Percentiles rank a stretch among this genome's conserved stretches.
These are phyloP conservation scores for Aspergillus sp. DNA, from an alignment of 2,329 filamentous ascomycete species.

Conservation along the genomic window DNA sequence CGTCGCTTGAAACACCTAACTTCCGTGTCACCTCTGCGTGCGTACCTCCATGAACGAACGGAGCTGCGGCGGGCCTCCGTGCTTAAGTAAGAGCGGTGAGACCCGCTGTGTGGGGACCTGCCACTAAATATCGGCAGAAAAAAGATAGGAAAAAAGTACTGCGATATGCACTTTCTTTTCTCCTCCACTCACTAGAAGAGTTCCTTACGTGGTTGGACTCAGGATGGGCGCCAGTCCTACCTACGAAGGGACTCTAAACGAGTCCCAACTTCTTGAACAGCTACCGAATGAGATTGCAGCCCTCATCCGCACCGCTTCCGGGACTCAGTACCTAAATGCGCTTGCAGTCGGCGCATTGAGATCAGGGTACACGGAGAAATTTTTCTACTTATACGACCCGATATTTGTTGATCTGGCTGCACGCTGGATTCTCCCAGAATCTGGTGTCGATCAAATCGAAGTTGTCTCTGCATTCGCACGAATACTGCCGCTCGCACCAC, in stretches of 20 bases:
- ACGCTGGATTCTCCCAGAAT: constrained; percentile 62
- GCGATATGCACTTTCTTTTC: constrained; percentile 18
- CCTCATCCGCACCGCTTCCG: constrained; percentile 63
- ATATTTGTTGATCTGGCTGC: constrained; percentile 81
- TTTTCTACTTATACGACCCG: constrained; percentile 73
- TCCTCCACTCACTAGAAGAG: constrained; percentile 30
- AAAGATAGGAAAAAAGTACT: constrained; percentile 29
- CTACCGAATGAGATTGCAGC: constrained; percentile 70
- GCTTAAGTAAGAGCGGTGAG: constrained; percentile 29
- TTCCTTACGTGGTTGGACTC: constrained; percentile 33
- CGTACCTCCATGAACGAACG: constrained; percentile 12
- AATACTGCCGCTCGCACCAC: constrained; percentile 77
- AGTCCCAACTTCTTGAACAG: constrained; percentile 52
- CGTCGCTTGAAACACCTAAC: constrained; percentile 8
- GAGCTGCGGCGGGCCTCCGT: constrained; percentile 24
- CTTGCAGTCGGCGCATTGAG: constrained; percentile 69
- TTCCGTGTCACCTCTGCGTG: not conserved
- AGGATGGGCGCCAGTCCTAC: constrained; percentile 41
- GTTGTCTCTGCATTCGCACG: constrained; percentile 73
- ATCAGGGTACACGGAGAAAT: constrained; percentile 66
- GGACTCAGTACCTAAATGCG: constrained; percentile 68
- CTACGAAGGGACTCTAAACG: constrained; percentile 54
- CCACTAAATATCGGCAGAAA: constrained; percentile 25
- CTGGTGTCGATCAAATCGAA: constrained; percentile 33
- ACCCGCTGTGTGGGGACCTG: constrained; percentile 25